These are phyloP conservation scores for Vigna reflexopilosa DNA, from an alignment of 306 rosid species.

Conservation along the genomic window DNA sequence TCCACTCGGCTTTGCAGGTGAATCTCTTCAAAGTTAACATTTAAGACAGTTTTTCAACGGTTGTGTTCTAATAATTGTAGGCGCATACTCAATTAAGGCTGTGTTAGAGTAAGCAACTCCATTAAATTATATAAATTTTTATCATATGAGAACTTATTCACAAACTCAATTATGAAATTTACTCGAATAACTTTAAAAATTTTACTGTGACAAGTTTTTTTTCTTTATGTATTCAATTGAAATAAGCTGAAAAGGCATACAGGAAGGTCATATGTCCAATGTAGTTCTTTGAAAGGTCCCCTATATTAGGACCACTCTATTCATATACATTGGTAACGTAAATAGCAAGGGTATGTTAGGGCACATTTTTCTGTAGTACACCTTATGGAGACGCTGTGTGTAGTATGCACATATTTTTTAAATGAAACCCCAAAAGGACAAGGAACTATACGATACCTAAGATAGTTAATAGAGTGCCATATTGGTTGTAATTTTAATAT, in stretches of 20 bases:
- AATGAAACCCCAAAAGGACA: constrained; percentile 25
- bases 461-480: not conserved
- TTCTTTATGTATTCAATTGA: not conserved
- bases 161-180: not conserved
- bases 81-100: not conserved
- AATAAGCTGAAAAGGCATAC: not conserved
- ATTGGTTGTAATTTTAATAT: constrained; percentile 21
- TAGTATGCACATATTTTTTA: constrained; percentile 25
- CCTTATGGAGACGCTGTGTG: not conserved
- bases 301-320: constrained; percentile 4
- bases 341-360: not conserved
- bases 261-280: not conserved
- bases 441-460: constrained; percentile 6
- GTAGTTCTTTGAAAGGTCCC: not conserved
- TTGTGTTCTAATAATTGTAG: not conserved
- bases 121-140: not conserved
- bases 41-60: not conserved
- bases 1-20: not conserved
- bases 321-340: not conserved
- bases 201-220: not conserved
- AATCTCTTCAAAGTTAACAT: not conserved
- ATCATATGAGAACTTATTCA: not conserved
- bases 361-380: not conserved
- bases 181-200: not conserved
- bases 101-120: constrained; percentile 4